Percentiles rank a stretch among this genome's conserved stretches.
These are phyloP conservation scores for Rhodotorula taiwanensis DNA, from an alignment of 768 basidiomycete genomes.

Conservation along the genomic window DNA sequence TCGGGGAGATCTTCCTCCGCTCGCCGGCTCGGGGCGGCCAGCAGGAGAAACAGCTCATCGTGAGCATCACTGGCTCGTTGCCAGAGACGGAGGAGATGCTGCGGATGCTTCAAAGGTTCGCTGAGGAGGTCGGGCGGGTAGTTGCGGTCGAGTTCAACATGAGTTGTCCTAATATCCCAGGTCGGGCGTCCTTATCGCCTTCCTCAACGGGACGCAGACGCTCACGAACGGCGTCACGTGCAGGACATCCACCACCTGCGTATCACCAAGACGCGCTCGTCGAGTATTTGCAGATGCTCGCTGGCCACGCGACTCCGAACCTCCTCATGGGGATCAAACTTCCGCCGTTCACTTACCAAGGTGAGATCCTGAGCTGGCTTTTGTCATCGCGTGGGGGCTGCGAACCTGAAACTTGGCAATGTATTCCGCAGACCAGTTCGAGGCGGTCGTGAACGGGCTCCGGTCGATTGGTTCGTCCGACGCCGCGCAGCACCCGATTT, in stretches of 20 bases:
- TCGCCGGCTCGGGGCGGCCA: conserved; percentile 8
- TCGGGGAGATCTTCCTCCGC: conserved; percentile 52
- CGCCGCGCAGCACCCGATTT: conserved; percentile 50
- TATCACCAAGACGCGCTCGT: conserved; percentile 31
- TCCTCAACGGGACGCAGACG: too few species aligned
- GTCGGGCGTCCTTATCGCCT: neutral
- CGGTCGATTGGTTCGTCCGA: conserved; percentile 44
- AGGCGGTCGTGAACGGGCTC: conserved; percentile 52
- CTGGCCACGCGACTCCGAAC: conserved; percentile 50
- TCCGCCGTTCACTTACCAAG: conserved; percentile 61
- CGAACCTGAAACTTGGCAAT: too few species aligned
- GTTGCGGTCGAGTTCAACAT: conserved; percentile 59
- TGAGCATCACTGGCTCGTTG: conserved; percentile 64
- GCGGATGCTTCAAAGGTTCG: conserved; percentile 56
- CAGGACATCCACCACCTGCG: conserved; percentile 1
- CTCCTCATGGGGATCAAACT: conserved; percentile 70
- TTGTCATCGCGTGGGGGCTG: too few species aligned
- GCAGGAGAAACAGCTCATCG: conserved; percentile 58
- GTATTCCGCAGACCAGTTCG: conserved; percentile 52
- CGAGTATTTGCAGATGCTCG: conserved; percentile 55
- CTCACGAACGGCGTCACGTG: too few species aligned
- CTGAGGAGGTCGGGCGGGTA: conserved; percentile 44
- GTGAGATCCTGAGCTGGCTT: neutral
- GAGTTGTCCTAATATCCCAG: neutral
- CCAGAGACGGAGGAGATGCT: conserved; percentile 56